Evolutionary conservation across 225 moss, liverwort and hornwort species (phyloP).

Genomic region (Anthoceros angustus): DNA sequence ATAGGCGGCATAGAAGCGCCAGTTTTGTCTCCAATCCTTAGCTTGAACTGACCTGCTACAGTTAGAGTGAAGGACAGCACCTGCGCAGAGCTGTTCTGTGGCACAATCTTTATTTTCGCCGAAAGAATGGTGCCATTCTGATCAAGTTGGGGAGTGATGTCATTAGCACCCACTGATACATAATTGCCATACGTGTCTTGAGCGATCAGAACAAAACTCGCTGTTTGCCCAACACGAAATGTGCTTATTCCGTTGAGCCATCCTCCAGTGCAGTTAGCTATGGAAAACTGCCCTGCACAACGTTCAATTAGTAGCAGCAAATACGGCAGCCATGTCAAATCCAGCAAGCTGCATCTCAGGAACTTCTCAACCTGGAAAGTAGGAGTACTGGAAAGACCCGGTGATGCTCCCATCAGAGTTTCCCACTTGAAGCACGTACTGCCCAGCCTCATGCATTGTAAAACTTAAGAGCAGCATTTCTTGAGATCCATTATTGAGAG

Average conservation of each 20-base stretch:
- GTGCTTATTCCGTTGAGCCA: background rate
- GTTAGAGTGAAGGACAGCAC: background rate
- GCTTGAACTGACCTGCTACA: background rate
- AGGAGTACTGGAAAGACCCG: background rate
- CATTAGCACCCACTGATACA: background rate
- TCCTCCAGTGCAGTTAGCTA: background rate
- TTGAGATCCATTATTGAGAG: slow-evolving; percentile 1
- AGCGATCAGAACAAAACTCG: background rate
- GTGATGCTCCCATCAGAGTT: background rate
- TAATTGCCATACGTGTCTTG: background rate
- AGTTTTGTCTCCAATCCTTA: background rate
- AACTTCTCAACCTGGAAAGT: background rate
- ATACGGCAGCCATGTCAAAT: too few species aligned
- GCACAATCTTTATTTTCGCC: background rate
- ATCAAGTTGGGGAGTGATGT: background rate
- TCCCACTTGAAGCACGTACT: background rate
- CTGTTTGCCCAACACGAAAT: background rate
- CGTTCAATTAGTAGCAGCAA: too few species aligned
- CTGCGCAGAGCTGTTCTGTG: background rate
- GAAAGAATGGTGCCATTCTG: background rate
- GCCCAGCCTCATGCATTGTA: background rate
- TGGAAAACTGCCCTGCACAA: background rate
- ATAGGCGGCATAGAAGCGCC: background rate
- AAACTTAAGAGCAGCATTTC: background rate
- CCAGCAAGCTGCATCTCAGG: too few species aligned